These are phyloP conservation scores for Coix lacrymajobi DNA, from an alignment of 176 grass and related monocot genomes.

Conservation along the genomic window DNA sequence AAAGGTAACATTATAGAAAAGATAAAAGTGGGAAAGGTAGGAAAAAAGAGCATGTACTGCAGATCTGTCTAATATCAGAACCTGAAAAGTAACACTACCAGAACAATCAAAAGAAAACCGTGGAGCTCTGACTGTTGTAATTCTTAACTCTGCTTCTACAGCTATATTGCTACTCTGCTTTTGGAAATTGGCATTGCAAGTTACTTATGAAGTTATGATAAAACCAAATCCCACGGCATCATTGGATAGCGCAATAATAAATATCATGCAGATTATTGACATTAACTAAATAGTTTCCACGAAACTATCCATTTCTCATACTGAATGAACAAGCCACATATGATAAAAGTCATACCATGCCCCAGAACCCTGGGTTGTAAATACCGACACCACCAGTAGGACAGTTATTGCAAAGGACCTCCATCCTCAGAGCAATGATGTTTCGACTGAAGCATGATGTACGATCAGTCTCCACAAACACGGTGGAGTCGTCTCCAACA, in stretches of 20 bases:
- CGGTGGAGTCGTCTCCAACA: slow-evolving; percentile 55
- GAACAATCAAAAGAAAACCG: not conserved
- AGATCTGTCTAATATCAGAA: not conserved
- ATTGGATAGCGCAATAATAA: not conserved
- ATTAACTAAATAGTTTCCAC: not conserved
- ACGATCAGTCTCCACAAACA: slow-evolving; percentile 66
- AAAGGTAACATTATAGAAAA: slow-evolving; percentile 16
- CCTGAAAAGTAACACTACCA: not conserved
- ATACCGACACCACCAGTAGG: slow-evolving; percentile 76
- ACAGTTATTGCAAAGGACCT: slow-evolving; percentile 68
- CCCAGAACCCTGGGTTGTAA: slow-evolving; percentile 96
- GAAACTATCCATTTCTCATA: not conserved
- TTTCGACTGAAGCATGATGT: slow-evolving; percentile 78
- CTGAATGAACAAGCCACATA: not conserved
- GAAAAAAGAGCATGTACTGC: not conserved
- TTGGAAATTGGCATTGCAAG: not conserved
- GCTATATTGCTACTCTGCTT: not conserved
- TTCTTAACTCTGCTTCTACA: not conserved
- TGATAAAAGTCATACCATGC: slow-evolving; percentile 57
- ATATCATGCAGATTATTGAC: not conserved
- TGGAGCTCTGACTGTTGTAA: not conserved
- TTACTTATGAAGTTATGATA: not conserved
- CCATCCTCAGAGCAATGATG: slow-evolving; percentile 80
- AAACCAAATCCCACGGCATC: not conserved
- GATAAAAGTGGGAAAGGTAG: not conserved